Conservation (phyloP, 768 basidiomycete genomes). For the Lenzites betulinus region DNA sequence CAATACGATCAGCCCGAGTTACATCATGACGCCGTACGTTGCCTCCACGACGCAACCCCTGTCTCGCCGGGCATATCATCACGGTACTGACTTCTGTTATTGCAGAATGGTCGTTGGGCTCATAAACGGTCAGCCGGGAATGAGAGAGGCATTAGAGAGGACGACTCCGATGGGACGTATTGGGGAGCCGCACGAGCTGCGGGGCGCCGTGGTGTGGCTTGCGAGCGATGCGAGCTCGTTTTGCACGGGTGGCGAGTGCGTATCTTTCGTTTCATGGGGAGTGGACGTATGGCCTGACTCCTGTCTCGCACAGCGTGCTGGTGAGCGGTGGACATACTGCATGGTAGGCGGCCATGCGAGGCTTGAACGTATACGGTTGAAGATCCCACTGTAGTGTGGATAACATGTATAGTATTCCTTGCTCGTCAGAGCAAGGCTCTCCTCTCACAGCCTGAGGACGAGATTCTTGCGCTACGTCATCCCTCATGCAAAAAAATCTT, state of each 20-base stretch:
- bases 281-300: neutral
- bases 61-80: no score
- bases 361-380: no score
- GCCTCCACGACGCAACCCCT: no score
- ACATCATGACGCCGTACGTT: no score
- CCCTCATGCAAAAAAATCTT: no score
- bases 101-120: constrained; percentile 53
- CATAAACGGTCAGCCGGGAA: constrained; percentile 58
- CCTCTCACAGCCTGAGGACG: no score
- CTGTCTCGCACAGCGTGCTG: constrained; percentile 43
- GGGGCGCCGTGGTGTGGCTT: constrained; percentile 64
- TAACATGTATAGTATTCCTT: no score
- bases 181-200: constrained; percentile 65
- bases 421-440: no score
- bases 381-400: no score
- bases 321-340: constrained; percentile 50
- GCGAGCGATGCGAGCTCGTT: constrained; percentile 48
- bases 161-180: constrained; percentile 61
- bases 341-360: no score
- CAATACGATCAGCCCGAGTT: constrained; percentile 72
- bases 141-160: constrained; percentile 59
- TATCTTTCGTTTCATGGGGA: neutral
- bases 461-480: no score
- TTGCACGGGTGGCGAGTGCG: constrained; percentile 79
- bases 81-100: constrained; percentile 43